phyloP scores from a whole-genome alignment of 1,139 yeast genomes.

The Candida frijolesensis region DNA sequence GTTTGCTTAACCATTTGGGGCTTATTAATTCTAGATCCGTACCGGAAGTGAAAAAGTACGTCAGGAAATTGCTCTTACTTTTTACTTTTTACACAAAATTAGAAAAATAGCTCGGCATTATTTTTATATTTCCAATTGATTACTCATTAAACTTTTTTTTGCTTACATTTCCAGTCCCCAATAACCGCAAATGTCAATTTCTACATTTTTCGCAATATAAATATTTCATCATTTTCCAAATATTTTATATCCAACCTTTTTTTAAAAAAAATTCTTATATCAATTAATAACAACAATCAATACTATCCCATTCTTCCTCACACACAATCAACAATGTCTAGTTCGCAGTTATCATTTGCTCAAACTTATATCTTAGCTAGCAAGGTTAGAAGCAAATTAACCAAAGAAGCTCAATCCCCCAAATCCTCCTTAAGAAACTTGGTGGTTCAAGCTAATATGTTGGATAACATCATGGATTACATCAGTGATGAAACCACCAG shows the following conservation, averaged over 20 bases:
- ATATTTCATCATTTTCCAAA: not conserved
- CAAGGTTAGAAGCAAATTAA: constrained; percentile 66
- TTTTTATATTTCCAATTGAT: no score
- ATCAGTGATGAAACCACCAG: constrained; percentile 37
- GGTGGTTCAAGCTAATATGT: constrained; percentile 76
- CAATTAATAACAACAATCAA: not conserved
- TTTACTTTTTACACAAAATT: no score
- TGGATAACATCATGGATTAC: constrained; percentile 67
- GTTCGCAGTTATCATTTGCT: constrained; percentile 41
- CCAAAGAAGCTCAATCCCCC: constrained; percentile 63
- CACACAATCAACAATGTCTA: constrained; percentile 1
- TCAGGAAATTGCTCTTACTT: not conserved
- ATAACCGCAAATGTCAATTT: not conserved
- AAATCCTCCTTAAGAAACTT: constrained; percentile 63
- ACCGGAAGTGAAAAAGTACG: not conserved
- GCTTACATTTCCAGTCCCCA: not conserved
- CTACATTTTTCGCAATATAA: not conserved
- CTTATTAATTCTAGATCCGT: not conserved
- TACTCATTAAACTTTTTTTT: not conserved
- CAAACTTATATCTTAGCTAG: constrained; percentile 69
- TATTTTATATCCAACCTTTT: not conserved
- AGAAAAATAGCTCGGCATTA: no score
- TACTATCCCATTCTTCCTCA: not conserved
- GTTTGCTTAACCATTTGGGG: not conserved
- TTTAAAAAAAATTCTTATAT: not conserved